phyloP scores from a whole-genome alignment of 148 eudicot genomes.

The Camellia lanceoleosa region DNA sequence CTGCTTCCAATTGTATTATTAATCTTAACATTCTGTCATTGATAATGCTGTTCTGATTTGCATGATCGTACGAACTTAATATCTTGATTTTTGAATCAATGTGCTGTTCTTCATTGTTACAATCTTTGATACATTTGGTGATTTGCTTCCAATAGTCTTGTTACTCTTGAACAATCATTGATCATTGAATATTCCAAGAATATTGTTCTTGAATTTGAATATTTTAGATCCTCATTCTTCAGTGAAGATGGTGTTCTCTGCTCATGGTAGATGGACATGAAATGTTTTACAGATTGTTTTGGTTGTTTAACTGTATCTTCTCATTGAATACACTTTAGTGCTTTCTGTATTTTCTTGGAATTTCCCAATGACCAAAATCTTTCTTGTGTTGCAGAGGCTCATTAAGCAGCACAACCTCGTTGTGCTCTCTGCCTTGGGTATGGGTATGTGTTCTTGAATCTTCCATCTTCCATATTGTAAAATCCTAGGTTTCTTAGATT shows the following conservation, averaged over 20 bases:
- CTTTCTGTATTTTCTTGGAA: not conserved
- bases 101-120: not conserved
- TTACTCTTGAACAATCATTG: not conserved
- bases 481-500: not conserved
- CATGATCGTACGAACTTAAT: not conserved
- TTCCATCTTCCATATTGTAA: not conserved
- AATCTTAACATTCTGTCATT: not conserved
- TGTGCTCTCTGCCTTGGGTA: slow-evolving; percentile 56
- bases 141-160: not conserved
- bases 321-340: too few relatives aligned
- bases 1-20: too few relatives aligned
- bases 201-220: not conserved
- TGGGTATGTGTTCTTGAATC: slow-evolving; percentile 31
- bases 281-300: not conserved
- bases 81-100: not conserved
- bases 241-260: not conserved
- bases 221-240: not conserved
- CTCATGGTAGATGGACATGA: not conserved
- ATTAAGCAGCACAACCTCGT: slow-evolving; percentile 42
- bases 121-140: not conserved
- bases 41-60: not conserved
- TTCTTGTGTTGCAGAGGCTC: slow-evolving; percentile 34
- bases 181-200: not conserved
- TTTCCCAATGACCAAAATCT: not conserved
- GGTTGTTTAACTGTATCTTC: too few relatives aligned